Evolutionary conservation across 1,284 basidiomycete species (phyloP).

Genomic region (Sporisorium exsertum): DNA sequence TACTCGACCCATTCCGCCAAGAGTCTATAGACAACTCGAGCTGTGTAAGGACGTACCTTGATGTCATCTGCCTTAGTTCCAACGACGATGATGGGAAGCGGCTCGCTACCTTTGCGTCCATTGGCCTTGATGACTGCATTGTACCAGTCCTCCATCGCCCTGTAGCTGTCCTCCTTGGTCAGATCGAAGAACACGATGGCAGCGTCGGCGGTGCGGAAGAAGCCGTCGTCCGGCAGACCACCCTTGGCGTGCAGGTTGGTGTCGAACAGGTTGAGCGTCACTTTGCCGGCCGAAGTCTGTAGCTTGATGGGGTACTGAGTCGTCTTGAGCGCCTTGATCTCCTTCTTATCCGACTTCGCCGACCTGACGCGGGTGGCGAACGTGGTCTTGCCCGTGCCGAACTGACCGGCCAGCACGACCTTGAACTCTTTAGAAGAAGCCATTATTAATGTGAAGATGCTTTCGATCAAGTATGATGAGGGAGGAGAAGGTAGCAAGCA

Average conservation of each 20-base stretch:
- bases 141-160: constrained; percentile 51
- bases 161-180: constrained; percentile 42
- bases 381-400: constrained; percentile 46
- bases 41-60: constrained; percentile 20
- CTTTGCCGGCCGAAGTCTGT: constrained; percentile 45
- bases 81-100: constrained; percentile 46
- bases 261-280: constrained; percentile 46
- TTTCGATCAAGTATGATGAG: background rate
- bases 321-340: constrained; percentile 54
- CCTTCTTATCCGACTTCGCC: constrained; percentile 38
- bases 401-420: constrained; percentile 48
- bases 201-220: constrained; percentile 50
- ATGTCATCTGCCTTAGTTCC: constrained; percentile 51
- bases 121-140: constrained; percentile 49
- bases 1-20: background rate
- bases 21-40: background rate
- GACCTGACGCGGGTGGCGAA: constrained; percentile 51
- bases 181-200: constrained; percentile 48
- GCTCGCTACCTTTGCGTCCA: constrained; percentile 47
- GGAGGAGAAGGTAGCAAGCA: background rate
- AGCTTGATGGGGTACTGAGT: constrained; percentile 45
- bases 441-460: constrained; percentile 13
- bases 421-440: constrained; percentile 47
- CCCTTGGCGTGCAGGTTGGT: constrained; percentile 54
- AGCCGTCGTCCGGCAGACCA: constrained; percentile 48